Base-by-base conservation (phyloP, 1,284 basidiomycete species). In the Boletus semigastroideus region DNA sequence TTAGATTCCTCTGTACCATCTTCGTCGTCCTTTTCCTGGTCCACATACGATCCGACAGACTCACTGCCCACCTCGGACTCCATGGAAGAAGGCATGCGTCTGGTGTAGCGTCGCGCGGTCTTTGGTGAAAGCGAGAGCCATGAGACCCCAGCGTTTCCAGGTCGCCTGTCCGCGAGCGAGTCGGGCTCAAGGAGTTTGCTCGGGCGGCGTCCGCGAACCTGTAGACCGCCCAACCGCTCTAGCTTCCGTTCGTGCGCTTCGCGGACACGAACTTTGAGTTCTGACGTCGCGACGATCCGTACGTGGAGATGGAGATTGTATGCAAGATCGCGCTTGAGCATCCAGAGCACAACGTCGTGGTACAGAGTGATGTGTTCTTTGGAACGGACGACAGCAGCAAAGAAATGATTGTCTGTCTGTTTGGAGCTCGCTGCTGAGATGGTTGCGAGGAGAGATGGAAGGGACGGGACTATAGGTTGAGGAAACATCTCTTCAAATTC, bases 281-380 rank as follows among this genome's bases (percentile, higher is more conserved):
- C 80, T 3, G 80, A 77, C 0, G 90, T 86, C 0, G 90, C 93
- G 19, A 95, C 79, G 33, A 98, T 78, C 36, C 95, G 85, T 47
- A 96, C 83, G 38, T 90, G 84, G 9, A 94, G 82, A 66, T 95
- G 94, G 41, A 95, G 77, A 31, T 92, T 91, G 50, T 91, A 80
- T 20, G 98, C 76, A 53, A 98, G 78, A 59, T 92, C 91, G 46
- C 86, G 83, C 58, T 91, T 88, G 36, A 99, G 78, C 74, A 98
- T 83, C 94, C 95, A 99, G 41, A 90, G 72, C n/a, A 98, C 82
- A 34, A 94, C 88, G 38, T 91, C 84, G 51, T 90, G 80, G 65
- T 91, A 96, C 39, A 85, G 70, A 14, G 82, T 76, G 28, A 93
- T 80, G 17, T 80, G 72, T 28, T 89, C 85, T 58, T 86, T 84